A percentile compares a stretch with the other conserved stretches of the same genome.
Conservation (phyloP, 129 eudicot species). For the Pseudognaphalium luteoalbum region DNA sequence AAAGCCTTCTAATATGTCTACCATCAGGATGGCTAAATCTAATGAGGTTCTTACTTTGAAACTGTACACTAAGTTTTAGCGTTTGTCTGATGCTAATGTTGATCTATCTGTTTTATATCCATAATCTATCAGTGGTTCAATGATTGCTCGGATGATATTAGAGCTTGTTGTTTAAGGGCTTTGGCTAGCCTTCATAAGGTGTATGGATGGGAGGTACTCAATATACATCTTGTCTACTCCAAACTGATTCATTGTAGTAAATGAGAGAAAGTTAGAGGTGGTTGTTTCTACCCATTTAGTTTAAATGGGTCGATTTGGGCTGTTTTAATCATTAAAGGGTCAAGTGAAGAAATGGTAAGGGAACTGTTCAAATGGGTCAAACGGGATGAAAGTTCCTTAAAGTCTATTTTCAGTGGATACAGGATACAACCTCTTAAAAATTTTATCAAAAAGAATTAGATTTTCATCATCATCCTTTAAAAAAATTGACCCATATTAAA, state of each 20-base stretch:
- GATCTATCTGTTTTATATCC: constrained; percentile 11
- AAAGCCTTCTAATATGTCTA: constrained; percentile 44
- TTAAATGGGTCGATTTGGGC: not conserved
- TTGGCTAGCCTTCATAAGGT: constrained; percentile 52
- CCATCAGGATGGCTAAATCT: constrained; percentile 75
- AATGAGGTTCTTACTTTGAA: constrained; percentile 56
- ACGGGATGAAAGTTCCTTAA: not conserved
- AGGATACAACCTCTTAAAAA: not conserved
- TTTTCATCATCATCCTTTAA: not conserved
- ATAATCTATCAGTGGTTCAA: constrained; percentile 71
- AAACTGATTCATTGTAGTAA: not conserved
- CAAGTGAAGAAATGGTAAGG: not conserved
- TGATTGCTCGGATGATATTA: constrained; percentile 81
- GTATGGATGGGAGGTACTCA: constrained; percentile 91
- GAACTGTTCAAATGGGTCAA: not conserved
- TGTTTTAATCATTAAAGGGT: not conserved
- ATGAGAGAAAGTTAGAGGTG: not conserved
- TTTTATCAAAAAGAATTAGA: not conserved
- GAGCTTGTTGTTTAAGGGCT: constrained; percentile 61
- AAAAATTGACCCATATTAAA: too few relatives aligned
- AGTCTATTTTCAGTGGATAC: not conserved
- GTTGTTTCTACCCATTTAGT: not conserved
- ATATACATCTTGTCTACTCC: not conserved
- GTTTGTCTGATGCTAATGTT: constrained; percentile 8
- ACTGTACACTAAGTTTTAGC: not conserved